Base-by-base conservation (phyloP, 805 yeast species). In the Saturnispora diversa region DNA sequence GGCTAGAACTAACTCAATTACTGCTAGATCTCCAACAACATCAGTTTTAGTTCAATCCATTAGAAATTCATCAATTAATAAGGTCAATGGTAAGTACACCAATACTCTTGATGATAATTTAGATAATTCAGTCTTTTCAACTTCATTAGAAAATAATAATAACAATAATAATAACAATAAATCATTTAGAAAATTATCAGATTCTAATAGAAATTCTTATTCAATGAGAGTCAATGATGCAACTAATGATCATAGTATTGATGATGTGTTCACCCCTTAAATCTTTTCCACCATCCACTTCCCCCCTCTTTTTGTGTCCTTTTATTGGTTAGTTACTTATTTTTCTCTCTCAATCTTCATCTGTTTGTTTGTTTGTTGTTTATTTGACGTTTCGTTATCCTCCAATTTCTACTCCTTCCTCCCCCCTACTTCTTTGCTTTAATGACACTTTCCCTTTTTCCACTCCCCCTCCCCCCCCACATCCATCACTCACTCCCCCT, bases 161-260 rank as follows among this genome's bases (percentile, higher is more conserved):
- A 34, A 34, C 15, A 34, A 34, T 24, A 34, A 20, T 21, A 22
- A n/a, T 12, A 43, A 38, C 51, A 10, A 41, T 37, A 42, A 39
- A 9, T 35, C 48, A 45, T 42, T 31, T 40, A 45, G 40, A 39
- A 23, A 45, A 4, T 16, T 32, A 35, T 34, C 36, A 44, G 42
- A 36, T 42, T 48, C 53, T 62, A 37, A 62, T 65, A 46, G 60
- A 64, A 27, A 50, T 58, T 24, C 38, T 37, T 43, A 44, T 49
- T 44, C 49, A 38, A 30, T 43, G 42, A 39, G 43, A 52, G 46
- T 37, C 27, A 29, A 13, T 36, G 20, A 25, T 10, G 19, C 39
- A 24, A 8, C 2, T 24, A 7, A 11, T 24, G n/a, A n/a, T n/a
- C n/a, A n/a, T n/a, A n/a, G n/a, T n/a, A n/a, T n/a, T n/a, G n/a